These are phyloP conservation scores for Pilobolus umbonatus DNA, from an alignment of 192 early-diverging fungal species.

Conservation along the genomic window DNA sequence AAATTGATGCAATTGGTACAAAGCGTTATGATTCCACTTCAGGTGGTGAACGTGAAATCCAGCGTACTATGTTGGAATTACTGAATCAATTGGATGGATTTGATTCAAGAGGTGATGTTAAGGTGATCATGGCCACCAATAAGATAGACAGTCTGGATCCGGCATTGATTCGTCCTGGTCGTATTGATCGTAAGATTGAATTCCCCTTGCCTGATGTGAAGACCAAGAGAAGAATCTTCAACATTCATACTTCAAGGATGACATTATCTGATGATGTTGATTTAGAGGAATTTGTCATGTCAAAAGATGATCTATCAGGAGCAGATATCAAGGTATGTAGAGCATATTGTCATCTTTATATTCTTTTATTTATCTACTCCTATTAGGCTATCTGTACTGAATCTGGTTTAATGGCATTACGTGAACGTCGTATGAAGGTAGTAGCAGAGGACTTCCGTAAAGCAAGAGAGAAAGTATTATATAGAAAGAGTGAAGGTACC, in stretches of 20 bases:
- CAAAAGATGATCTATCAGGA: slow-evolving; percentile 96
- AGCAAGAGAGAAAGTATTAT: slow-evolving; percentile 98
- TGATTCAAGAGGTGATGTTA: slow-evolving; percentile 88
- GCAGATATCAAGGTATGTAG: slow-evolving; percentile 84
- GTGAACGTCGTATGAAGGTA: slow-evolving; percentile 98
- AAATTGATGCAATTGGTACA: slow-evolving; percentile 95
- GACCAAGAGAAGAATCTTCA: slow-evolving; percentile 89
- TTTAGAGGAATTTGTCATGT: slow-evolving; percentile 92
- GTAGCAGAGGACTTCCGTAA: slow-evolving; percentile 95
- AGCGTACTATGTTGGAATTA: slow-evolving; percentile 96
- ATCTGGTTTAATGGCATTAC: slow-evolving; percentile 93
- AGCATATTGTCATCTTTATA: not conserved
- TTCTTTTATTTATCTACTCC: not conserved
- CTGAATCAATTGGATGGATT: slow-evolving; percentile 98
- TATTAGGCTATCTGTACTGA: slow-evolving; percentile 94
- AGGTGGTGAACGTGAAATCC: slow-evolving; percentile 95
- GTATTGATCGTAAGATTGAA: slow-evolving; percentile 89
- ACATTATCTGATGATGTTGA: slow-evolving; percentile 85
- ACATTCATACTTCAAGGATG: slow-evolving; percentile 98
- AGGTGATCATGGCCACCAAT: slow-evolving; percentile 99
- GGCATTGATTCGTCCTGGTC: slow-evolving; percentile 81
- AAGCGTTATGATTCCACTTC: slow-evolving; percentile 97
- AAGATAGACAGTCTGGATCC: slow-evolving; percentile 88
- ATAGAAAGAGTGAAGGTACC: slow-evolving; percentile 97
- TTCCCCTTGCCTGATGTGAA: slow-evolving; percentile 90